Base-by-base conservation (phyloP, 768 basidiomycete genomes). In the Tricholomella constricta region DNA sequence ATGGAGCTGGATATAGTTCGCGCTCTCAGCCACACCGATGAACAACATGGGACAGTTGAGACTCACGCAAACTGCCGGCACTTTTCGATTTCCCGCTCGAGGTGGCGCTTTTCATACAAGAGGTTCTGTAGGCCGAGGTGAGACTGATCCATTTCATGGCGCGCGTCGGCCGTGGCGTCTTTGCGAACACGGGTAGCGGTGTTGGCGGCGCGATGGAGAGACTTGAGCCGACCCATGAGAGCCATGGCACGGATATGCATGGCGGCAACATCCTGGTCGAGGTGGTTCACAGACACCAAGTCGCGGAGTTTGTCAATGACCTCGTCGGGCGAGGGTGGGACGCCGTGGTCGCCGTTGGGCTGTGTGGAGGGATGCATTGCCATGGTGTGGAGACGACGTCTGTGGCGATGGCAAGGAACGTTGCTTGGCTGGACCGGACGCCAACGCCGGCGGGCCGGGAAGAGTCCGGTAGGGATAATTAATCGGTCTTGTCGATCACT, bases 11-110 rank as follows among this genome's bases (percentile, higher is more conserved):
- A 49, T 17, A 56, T 40, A 49, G 37, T 23, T 14, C 0, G 15
- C 49, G 23, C 23, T 4, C 23, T 36, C 11, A 43, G 40, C 4
- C 20, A 45, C 31, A 25, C 35, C 41, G 25, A 34, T 19, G 19
- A n/a, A 7, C 26, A 15, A 14, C 5, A 17, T 5, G 8, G 29
- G 31, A n/a, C 34, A 26, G 35, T 25, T 14, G 17, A 40, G 45
- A 78, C 89, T 62, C 66, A 94, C 91, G 89, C 90, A 65, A 93
- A 95, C 65, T 94, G 91, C 43, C 90, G 82, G 70, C 93, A 95
- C 66, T 94, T 93, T 62, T 91, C 89, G 31, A 95, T 95, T 72
- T 95, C 93, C 51, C 90, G 80, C 68, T 94, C 91, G 5, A 95
- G 82, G 63, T 95, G 91, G 23, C 91, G 80, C 65, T 90, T 91